Percentiles rank a stretch among this genome's conserved stretches.
These are phyloP conservation scores for Acanthamoeba comandoni DNA, from an alignment of 208 protist species.

Conservation along the genomic window DNA sequence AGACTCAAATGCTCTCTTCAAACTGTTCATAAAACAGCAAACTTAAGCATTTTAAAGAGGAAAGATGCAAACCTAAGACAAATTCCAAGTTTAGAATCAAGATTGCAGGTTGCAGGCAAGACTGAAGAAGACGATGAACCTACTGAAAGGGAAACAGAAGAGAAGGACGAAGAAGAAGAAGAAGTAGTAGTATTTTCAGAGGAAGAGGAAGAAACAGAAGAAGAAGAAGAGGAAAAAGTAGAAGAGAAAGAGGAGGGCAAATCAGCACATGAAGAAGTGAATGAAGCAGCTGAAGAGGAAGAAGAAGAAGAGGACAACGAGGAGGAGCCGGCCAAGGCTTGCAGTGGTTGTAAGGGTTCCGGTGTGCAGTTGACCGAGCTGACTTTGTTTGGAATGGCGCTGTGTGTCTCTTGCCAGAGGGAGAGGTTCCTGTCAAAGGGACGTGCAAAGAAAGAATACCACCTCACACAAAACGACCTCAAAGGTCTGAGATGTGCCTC, in stretches of 20 bases:
- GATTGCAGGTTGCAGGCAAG: neutral
- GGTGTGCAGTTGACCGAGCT: too few relatives aligned
- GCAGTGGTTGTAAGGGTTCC: neutral
- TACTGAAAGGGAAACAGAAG: neutral
- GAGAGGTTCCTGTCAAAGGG: too few relatives aligned
- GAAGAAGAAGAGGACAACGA: constrained; percentile 4
- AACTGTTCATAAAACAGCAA: constrained; percentile 33
- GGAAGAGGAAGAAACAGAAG: constrained; percentile 48
- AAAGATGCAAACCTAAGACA: neutral
- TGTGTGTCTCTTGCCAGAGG: too few relatives aligned
- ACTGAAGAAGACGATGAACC: neutral
- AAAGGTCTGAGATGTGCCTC: too few relatives aligned
- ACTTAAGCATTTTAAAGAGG: constrained; percentile 15
- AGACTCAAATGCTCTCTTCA: neutral
- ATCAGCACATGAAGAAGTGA: neutral
- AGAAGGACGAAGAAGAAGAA: neutral
- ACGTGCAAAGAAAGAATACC: too few relatives aligned
- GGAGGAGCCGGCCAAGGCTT: neutral
- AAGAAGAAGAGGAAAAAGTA: constrained; percentile 37
- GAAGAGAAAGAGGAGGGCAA: neutral
- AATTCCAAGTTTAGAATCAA: neutral
- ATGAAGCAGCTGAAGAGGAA: neutral
- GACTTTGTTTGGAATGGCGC: too few relatives aligned
- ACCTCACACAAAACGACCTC: too few relatives aligned
- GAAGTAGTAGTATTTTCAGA: neutral